Evolutionary conservation across 768 basidiomycete genomes (phyloP), one percentile per base, ranked within the genome.

Genomic region (Russula vinacea): DNA sequence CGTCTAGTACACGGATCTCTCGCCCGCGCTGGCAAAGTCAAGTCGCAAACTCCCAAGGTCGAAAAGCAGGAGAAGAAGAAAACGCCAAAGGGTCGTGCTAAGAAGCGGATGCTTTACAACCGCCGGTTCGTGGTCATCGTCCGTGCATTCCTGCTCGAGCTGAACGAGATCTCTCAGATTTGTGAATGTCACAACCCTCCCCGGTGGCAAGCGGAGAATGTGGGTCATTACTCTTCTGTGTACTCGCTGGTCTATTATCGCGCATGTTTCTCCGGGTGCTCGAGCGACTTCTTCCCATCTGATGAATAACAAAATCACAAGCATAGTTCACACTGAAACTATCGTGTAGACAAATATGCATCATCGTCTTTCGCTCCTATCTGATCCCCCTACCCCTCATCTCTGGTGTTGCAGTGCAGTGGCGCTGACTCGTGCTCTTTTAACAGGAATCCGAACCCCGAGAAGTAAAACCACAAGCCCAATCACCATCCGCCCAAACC

Each of bases 351-450:
- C 78, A 88, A 82, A 77, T 78, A 84, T 81, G 70, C 87, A 92
- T 91, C 89, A 79, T 84, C 76, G 92, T 97, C 94, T 95, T 95
- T 95, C 94, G 93, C 94, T 95, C 92, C 93, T 95, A 95, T 95
- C 92, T 95, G 94, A 95, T 76, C 44, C 22, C 66, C 67, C 62
- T 60, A 56, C 50, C 54, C 62, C 58, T 39, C 51, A 32, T 50
- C 37, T 60, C 51, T 37, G 14, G 4, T 42, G 16, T 39, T 11
- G 42, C 24, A 24, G 14, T 45, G 14, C 29, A 19, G 9, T 50
- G 35, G 57, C n/a, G 19, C 61, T 60, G 33, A 65, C 54, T 62
- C 33, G 66, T 54, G 32, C 51, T 66, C 37, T 59, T 58, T 52
- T 39, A 7, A 37, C 61, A 76, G 76, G 76, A 76, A 76, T 69